Evolutionary conservation across 2,329 filamentous ascomycete species (phyloP).

Genomic region (Aspergillus pseudoglaucus): DNA sequence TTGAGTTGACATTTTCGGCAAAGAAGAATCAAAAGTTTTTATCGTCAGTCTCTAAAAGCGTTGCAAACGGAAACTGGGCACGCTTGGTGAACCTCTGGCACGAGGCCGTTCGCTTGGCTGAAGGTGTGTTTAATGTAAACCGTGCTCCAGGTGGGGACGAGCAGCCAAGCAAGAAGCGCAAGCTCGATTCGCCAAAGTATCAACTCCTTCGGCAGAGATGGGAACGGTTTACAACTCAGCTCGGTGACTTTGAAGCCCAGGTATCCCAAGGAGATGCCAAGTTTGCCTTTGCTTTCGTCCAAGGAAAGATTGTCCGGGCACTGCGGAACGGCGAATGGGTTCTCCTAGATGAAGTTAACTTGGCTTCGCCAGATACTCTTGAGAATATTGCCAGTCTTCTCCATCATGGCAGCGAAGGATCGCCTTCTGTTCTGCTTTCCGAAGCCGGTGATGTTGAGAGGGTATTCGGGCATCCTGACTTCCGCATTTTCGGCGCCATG

Average conservation of each 20-base stretch:
- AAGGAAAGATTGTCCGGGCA: conserved; percentile 95
- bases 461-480: conserved; percentile 81
- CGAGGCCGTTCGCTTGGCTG: conserved; percentile 82
- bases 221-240: conserved; percentile 68
- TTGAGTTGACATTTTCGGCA: conserved; percentile 76
- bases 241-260: conserved; percentile 75
- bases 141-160: conserved; percentile 43
- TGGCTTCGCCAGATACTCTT: conserved; percentile 88
- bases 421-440: conserved; percentile 78
- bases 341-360: conserved; percentile 91
- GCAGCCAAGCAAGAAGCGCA: conserved; percentile 67
- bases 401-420: conserved; percentile 61
- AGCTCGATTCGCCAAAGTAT: conserved; percentile 49
- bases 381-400: conserved; percentile 90
- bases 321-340: conserved; percentile 95
- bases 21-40: conserved; percentile 85
- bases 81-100: conserved; percentile 79
- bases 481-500: conserved; percentile 97
- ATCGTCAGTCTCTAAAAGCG: conserved; percentile 69
- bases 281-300: conserved; percentile 94
- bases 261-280: conserved; percentile 61
- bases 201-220: conserved; percentile 62
- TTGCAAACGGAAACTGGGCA: conserved; percentile 80
- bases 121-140: conserved; percentile 57
- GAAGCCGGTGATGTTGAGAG: conserved; percentile 92